Percentiles rank a stretch among this genome's conserved stretches.
Evolutionary conservation across 2,329 filamentous ascomycete species (phyloP).

Genomic region (Amauroascus niger): DNA sequence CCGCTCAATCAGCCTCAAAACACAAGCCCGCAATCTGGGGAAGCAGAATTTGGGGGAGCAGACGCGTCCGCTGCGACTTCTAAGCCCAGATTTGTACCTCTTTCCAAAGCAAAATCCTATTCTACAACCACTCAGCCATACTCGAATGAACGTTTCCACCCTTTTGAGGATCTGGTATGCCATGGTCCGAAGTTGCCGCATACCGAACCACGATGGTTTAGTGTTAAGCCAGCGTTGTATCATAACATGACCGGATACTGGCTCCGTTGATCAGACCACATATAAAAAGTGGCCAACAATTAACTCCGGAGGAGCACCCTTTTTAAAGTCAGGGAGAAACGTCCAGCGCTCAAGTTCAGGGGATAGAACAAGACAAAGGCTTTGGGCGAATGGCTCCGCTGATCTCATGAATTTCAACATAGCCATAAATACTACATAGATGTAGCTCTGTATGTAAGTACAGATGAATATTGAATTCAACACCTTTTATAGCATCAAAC

Average conservation of each 20-base stretch:
- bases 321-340: not conserved
- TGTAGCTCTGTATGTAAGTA: too few species aligned
- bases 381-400: too few species aligned
- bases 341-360: too few species aligned
- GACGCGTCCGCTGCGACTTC: not conserved
- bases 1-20: not conserved
- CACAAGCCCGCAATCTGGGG: not conserved
- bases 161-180: not conserved
- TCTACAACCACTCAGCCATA: constrained; percentile 8
- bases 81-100: not conserved
- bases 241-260: constrained; percentile 17
- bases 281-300: not conserved
- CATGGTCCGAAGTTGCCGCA: not conserved
- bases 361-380: too few species aligned
- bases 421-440: too few species aligned
- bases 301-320: not conserved
- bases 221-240: constrained; percentile 14
- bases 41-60: not conserved
- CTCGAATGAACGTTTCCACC: not conserved
- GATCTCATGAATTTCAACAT: too few species aligned
- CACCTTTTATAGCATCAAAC: too few species aligned
- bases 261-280: constrained; percentile 12
- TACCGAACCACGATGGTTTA: constrained; percentile 13
- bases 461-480: too few species aligned
- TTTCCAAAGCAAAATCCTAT: constrained; percentile 6